Percentiles rank a stretch among this genome's conserved stretches.
Conservation (phyloP, 2,329 filamentous ascomycete species). For the Diaporthe sp. region DNA sequence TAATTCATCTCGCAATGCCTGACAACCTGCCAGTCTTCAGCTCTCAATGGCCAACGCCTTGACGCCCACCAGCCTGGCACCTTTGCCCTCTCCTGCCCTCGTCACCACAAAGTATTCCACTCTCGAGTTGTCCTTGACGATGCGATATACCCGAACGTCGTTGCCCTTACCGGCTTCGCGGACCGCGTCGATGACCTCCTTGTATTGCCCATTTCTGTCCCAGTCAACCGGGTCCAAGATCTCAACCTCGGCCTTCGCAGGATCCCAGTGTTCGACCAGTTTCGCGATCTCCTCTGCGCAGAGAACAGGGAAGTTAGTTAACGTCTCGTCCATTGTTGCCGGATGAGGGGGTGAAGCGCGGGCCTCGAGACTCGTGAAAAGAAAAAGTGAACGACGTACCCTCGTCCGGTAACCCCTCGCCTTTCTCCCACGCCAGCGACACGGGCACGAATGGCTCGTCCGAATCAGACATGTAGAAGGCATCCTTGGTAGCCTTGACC, state of each 20-base stretch:
- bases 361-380: neutral
- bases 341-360: neutral
- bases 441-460: conserved; percentile 90
- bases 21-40: conserved; percentile 50
- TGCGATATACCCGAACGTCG: conserved; percentile 82
- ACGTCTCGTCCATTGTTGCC: neutral
- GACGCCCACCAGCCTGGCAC: conserved; percentile 78
- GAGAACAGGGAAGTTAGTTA: conserved; percentile 29
- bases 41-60: conserved; percentile 85
- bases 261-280: conserved; percentile 72
- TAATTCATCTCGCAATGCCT: neutral
- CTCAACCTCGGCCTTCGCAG: conserved; percentile 69
- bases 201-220: conserved; percentile 80
- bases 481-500: conserved; percentile 63
- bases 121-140: conserved; percentile 73
- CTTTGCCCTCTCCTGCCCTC: conserved; percentile 68
- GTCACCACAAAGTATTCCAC: conserved; percentile 86
- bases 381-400: conserved; percentile 61
- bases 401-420: conserved; percentile 70
- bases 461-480: conserved; percentile 83
- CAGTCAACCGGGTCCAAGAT: conserved; percentile 80
- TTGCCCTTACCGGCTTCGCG: conserved; percentile 72
- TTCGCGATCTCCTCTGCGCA: conserved; percentile 76
- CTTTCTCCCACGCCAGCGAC: conserved; percentile 72
- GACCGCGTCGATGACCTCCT: conserved; percentile 77